Evolutionary conservation across 306 rosid genomes (phyloP), one percentile per base, ranked within the genome.

Genomic region (Cicer cuneatum): DNA sequence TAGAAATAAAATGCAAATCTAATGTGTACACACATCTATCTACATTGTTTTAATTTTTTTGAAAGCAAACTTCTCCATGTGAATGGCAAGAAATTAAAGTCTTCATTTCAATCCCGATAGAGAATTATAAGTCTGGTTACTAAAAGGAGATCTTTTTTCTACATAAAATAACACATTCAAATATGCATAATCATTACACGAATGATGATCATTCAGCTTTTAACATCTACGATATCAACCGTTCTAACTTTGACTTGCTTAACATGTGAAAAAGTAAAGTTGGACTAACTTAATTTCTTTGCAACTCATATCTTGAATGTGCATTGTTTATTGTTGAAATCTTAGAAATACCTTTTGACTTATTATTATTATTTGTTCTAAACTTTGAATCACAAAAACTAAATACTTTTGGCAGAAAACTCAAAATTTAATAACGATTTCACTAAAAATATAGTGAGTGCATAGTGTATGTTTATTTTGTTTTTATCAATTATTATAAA

Each of bases 301-400:
- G 58, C 35, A 8, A 14, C 18, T 35, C n/a, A 15, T 46, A 72
- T 72, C 82, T 52, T 54, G 43, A 54, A 79, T 8, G 39, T 41
- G 51, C 38, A 43, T 71, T 53, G 67, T 79, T 62, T 65, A 65
- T 33, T 57, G 61, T 77, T 56, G 69, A 78, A 66, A 33, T 43
- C 10, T 38, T 18, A 43, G 21, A 69, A 33, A 53, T 3, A 71
- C 1, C 5, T 72, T 70, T 73, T 74, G 74, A 72, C 82, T 64
- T 72, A 14, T 62, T 11, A 24, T 24, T 24, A 24, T 13, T 13
- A 21, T 11, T 48, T 18, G 8, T 43, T 65, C 16, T 21, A 1
- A 43, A 66, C 12, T 35, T 43, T 66, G 35, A 43, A 19, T 43
- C 16, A 43, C 37, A 19, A 19, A 52, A 16, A 18, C 21, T 15